phyloP scores from a whole-genome alignment of 352 stramenopile species.

The Phytophthora boehmeriae region DNA sequence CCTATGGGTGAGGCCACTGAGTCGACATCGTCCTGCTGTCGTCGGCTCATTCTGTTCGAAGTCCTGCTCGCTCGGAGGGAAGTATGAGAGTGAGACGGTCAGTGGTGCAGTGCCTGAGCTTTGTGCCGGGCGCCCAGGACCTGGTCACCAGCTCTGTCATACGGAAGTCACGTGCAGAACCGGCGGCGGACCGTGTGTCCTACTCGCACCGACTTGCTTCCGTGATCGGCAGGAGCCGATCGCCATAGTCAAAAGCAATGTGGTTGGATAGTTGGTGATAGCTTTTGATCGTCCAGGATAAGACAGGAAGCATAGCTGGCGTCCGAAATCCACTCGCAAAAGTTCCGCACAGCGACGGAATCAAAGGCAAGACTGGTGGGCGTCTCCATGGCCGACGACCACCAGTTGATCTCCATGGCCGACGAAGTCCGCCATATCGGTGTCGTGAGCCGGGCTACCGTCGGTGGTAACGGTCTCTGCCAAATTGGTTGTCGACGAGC shows the following conservation, averaged over 20 bases:
- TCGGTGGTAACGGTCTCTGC: too few species aligned
- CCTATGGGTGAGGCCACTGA: constrained; percentile 11
- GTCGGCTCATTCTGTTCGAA: constrained; percentile 3
- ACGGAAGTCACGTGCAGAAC: constrained; percentile 8
- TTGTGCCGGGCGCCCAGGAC: constrained; percentile 22
- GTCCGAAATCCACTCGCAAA: constrained; percentile 29
- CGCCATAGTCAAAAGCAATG: constrained; percentile 1
- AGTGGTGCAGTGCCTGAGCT: constrained; percentile 7
- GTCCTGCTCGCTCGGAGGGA: constrained; percentile 11
- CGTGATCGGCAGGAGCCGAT: constrained; percentile 30
- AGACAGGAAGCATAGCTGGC: constrained; percentile 5
- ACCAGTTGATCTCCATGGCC: too few species aligned
- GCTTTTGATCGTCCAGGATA: constrained; percentile 20
- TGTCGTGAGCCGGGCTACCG: too few species aligned
- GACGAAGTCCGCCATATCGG: too few species aligned
- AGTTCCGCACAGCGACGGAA: constrained; percentile 24
- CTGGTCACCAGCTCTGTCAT: constrained; percentile 24
- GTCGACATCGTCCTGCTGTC: neutral
- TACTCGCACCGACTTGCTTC: constrained; percentile 32
- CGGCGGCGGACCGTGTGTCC: neutral
- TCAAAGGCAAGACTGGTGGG: constrained; percentile 1
- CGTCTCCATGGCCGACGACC: too few species aligned
- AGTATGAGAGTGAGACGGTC: constrained; percentile 22
- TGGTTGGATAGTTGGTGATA: constrained; percentile 1
- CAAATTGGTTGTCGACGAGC: too few species aligned